Conservation (phyloP, 176 grass and related monocot species). For the Oryza officinalis region DNA sequence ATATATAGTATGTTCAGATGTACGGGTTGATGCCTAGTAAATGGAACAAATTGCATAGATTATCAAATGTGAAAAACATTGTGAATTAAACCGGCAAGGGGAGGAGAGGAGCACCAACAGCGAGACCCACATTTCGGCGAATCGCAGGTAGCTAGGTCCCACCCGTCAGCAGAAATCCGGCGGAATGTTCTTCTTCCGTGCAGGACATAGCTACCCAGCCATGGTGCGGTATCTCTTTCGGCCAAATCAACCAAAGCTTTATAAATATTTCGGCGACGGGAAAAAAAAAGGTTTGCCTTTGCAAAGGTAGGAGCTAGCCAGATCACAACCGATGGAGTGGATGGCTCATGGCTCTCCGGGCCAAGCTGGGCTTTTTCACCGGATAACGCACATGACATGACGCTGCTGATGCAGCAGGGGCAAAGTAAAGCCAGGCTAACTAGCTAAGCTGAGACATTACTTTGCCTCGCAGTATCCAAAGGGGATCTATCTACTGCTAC, state of each 20-base stretch:
- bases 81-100: no score
- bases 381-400: constrained; percentile 37
- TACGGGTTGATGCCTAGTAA: no score
- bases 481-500: no score
- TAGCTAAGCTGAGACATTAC: no score
- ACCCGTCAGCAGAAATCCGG: background rate
- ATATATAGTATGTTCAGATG: no score
- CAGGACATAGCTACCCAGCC: background rate
- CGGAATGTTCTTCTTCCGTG: background rate
- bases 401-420: background rate
- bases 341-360: background rate
- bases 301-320: background rate
- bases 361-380: constrained; percentile 2
- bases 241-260: background rate
- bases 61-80: no score
- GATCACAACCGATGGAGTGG: background rate
- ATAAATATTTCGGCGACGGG: background rate
- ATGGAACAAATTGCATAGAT: no score
- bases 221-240: background rate
- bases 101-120: no score
- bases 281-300: constrained; percentile 7
- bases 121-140: no score
- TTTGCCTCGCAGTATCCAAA: background rate
- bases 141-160: no score
- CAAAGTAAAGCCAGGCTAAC: background rate